Evolutionary conservation across 2,329 filamentous ascomycete species (phyloP), one percentile per base, ranked within the genome.

Genomic region (Cucurbitaria berberidis): DNA sequence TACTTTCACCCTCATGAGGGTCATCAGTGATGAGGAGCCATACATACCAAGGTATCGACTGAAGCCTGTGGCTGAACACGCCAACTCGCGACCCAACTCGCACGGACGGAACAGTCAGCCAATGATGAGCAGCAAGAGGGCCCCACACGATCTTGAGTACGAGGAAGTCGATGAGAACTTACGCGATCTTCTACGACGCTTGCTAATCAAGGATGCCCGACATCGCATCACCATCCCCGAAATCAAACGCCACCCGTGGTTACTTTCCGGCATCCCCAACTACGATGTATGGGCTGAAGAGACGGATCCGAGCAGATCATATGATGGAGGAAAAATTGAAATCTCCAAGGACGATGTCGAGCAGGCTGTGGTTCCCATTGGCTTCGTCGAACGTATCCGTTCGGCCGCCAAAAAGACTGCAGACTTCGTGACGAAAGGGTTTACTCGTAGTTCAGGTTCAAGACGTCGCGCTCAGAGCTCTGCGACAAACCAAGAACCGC

Each of bases 221-320:
- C 88, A 93, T 75, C 87, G 95, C 34, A 97, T 99, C 66, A 89
- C 90, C 7, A 80, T 99, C 45, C 87, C 88, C 55, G 93, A 97
- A 65, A 93, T 98, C 67, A 98, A 98, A 74, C 88, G 90, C 55
- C 95, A 99, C 70, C 88, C 89, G 5, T 99, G 95, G 95, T 89
- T 98, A 15, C 81, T 93, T 1, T 81, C 88, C 52, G 92, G 89
- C 59, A 84, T 98, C 40, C 78, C 85, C 29, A 88, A 96, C 63
- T 84, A 88, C 32, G 79, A 85, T 27, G 81, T 83, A 9, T 99
- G 95, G 95, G 85, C 97, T n/a, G 91, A 96, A 64, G 91, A 96
- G 59, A 96, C 93, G 1, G 93, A 98, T 67, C 92, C 93, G 1
- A 87, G 86, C 32, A 84, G 88, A 30, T 88, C 88, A 54, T 88